Conservation (phyloP, 2,329 filamentous ascomycete species). For the Trichoderma harzianum region DNA sequence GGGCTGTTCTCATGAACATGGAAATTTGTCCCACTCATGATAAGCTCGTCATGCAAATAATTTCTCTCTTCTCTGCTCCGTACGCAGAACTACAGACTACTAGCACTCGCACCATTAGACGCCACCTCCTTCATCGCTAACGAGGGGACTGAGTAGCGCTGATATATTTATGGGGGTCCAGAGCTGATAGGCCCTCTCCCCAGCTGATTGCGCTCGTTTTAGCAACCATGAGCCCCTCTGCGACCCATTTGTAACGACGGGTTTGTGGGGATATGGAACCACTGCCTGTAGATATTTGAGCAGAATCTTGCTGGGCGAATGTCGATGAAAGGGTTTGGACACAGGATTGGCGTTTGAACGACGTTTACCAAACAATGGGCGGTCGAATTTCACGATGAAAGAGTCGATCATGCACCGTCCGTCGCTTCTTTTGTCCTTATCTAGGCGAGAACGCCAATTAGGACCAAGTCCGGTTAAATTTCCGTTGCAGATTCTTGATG, state of each 20-base stretch:
- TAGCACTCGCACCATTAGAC: background rate
- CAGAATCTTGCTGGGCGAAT: background rate
- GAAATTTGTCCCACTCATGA: background rate
- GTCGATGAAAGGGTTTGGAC: background rate
- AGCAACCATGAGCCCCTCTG: background rate
- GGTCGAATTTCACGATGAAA: background rate
- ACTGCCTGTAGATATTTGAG: background rate
- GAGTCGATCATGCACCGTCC: rapidly evolving
- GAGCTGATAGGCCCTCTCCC: background rate
- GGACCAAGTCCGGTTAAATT: background rate
- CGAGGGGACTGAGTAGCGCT: background rate
- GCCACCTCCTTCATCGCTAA: background rate
- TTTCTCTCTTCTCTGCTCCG: background rate
- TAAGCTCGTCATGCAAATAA: background rate
- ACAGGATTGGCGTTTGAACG: background rate
- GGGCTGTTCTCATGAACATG: background rate
- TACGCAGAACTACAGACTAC: background rate
- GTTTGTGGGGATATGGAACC: background rate
- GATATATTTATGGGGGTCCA: slow-evolving; percentile 5
- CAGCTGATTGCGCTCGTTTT: background rate
- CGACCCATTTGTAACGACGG: background rate
- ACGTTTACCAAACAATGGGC: background rate
- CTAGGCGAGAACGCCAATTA: background rate
- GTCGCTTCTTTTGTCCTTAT: background rate
- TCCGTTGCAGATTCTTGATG: background rate